Conservation (phyloP, 2,329 filamentous ascomycete species). For the Xylariaceae sp. region DNA sequence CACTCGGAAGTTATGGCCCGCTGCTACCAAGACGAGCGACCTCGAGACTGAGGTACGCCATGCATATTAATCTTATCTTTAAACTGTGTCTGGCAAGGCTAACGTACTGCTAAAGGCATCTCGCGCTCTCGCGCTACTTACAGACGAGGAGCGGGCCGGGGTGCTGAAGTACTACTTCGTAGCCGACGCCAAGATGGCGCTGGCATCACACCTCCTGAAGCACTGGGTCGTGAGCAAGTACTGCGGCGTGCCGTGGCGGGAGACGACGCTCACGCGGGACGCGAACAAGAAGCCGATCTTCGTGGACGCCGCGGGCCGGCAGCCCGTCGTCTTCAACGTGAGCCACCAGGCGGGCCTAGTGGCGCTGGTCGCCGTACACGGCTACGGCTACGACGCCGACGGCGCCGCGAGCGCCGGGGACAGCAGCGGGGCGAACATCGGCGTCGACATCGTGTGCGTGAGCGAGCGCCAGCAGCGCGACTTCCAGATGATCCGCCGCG, state of each 20-base stretch:
- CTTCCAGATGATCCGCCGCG: constrained; percentile 56
- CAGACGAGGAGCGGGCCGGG: constrained; percentile 59
- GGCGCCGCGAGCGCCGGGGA: constrained; percentile 18
- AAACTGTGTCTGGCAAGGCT: not conserved
- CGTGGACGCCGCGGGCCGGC: constrained; percentile 52
- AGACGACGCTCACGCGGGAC: constrained; percentile 63
- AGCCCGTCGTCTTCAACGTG: constrained; percentile 72
- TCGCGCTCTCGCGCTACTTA: constrained; percentile 59
- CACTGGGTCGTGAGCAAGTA: constrained; percentile 68
- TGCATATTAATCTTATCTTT: not conserved
- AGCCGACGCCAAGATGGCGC: constrained; percentile 75
- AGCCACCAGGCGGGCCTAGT: constrained; percentile 80
- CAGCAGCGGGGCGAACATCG: constrained; percentile 54
- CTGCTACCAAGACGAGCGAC: constrained; percentile 54
- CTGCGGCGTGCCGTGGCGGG: constrained; percentile 64
- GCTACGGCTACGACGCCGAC: constrained; percentile 44
- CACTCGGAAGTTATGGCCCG: constrained; percentile 64
- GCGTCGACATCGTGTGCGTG: constrained; percentile 78
- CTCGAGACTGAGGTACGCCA: constrained; percentile 53
- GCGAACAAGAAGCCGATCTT: constrained; percentile 60
- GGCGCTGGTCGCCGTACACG: constrained; percentile 62
- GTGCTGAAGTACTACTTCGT: constrained; percentile 69
- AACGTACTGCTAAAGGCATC: constrained; percentile 50
- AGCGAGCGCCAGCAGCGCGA: constrained; percentile 71
- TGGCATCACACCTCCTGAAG: constrained; percentile 77